A percentile compares a stretch with the other conserved stretches of the same genome.
Evolutionary conservation across 345 rosid genomes (phyloP).

Genomic region (Microthlaspi erraticum): DNA sequence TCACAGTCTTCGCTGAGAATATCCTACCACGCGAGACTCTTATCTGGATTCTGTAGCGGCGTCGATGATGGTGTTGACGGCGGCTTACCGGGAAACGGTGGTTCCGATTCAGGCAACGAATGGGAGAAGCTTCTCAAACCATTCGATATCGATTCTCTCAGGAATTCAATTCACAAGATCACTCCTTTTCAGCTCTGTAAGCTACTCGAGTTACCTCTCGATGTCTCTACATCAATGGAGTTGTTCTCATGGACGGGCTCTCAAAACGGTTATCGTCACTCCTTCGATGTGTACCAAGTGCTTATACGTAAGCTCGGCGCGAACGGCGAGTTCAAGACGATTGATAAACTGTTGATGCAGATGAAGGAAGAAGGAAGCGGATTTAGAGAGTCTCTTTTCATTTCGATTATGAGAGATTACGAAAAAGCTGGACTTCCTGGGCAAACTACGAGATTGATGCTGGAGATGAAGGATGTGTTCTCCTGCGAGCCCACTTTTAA

Average conservation of each 20-base stretch:
- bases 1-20: slow-evolving; percentile 31
- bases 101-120: slow-evolving; percentile 54
- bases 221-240: slow-evolving; percentile 64
- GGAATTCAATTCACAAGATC: slow-evolving; percentile 52
- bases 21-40: slow-evolving; percentile 14
- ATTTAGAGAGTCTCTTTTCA: slow-evolving; percentile 71
- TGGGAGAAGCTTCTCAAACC: slow-evolving; percentile 91
- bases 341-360: slow-evolving; percentile 65
- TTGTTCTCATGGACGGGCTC: slow-evolving; percentile 69
- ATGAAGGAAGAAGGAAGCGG: slow-evolving; percentile 79
- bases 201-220: slow-evolving; percentile 71
- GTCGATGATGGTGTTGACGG: slow-evolving; percentile 23
- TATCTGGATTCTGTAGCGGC: slow-evolving; percentile 32
- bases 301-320: slow-evolving; percentile 77
- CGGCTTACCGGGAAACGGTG: slow-evolving; percentile 25
- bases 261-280: slow-evolving; percentile 70
- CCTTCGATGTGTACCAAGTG: slow-evolving; percentile 62
- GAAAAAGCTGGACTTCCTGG: slow-evolving; percentile 76
- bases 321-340: slow-evolving; percentile 59
- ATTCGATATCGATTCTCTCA: slow-evolving; percentile 69
- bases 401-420: slow-evolving; percentile 74
- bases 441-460: slow-evolving; percentile 71
- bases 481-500: slow-evolving; percentile 65
- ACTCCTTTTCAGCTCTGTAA: slow-evolving; percentile 66
- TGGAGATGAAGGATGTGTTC: slow-evolving; percentile 71